Evolutionary conservation across 257 asterid genomes (phyloP).

Genomic region (Solanum paucissectum): DNA sequence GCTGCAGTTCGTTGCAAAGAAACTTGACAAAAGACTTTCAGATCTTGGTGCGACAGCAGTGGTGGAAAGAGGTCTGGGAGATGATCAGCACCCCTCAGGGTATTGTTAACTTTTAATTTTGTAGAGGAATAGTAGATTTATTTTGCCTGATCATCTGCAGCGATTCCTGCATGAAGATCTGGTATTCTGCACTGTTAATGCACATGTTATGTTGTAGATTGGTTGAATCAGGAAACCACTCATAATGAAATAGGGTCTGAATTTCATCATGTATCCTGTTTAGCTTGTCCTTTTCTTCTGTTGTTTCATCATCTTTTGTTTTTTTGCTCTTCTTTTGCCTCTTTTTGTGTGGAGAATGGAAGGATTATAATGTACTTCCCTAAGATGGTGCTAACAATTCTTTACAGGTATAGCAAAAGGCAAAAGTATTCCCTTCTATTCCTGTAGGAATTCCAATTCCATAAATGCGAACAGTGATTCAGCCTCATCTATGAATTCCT

Average conservation of each 20-base stretch:
- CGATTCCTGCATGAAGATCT: not conserved
- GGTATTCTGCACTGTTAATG: not conserved
- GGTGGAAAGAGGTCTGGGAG: constrained; percentile 89
- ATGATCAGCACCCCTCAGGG: constrained; percentile 98
- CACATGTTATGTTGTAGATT: not conserved
- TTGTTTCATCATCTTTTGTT: not conserved
- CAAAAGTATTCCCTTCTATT: not conserved
- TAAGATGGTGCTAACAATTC: not conserved
- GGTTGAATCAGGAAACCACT: not conserved
- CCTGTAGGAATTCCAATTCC: not conserved
- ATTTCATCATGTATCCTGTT: not conserved
- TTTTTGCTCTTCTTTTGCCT: not conserved
- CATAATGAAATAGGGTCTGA: not conserved
- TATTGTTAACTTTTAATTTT: constrained; percentile 15
- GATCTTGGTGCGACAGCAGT: constrained; percentile 69
- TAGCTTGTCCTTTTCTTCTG: not conserved
- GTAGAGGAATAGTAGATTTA: not conserved
- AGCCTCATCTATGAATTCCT: not conserved
- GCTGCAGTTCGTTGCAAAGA: constrained; percentile 93
- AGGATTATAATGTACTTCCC: not conserved
- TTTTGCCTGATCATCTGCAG: not conserved
- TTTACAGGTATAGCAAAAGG: not conserved
- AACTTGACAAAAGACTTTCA: constrained; percentile 78
- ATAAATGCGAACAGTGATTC: not conserved
- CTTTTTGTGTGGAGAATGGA: not conserved